Percentiles rank a stretch among this genome's conserved stretches.
Conservation (phyloP, 805 yeast species). For the Barnettozyma sucrosica region DNA sequence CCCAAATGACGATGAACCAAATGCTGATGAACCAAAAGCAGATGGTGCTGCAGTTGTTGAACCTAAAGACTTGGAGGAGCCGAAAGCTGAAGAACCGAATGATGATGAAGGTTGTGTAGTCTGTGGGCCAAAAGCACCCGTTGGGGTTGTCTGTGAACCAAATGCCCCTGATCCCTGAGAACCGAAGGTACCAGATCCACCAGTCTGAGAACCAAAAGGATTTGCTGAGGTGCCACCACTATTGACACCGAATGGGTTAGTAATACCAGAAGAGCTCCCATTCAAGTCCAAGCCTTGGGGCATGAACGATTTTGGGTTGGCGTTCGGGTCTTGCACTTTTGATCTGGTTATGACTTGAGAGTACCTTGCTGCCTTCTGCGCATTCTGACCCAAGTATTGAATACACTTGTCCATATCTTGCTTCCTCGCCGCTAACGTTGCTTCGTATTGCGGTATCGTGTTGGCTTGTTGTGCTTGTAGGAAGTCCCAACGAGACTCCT, state of each 20-base stretch:
- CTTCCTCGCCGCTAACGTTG: constrained; percentile 35
- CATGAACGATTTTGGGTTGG: constrained; percentile 28
- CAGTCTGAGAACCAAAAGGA: not conserved
- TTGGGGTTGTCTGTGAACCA: not conserved
- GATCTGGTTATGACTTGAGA: constrained; percentile 40
- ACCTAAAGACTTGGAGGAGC: not conserved
- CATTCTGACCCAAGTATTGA: constrained; percentile 32
- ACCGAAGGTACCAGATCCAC: not conserved
- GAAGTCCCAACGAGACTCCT: constrained; percentile 45
- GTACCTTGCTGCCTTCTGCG: constrained; percentile 50
- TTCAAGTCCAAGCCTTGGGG: constrained; percentile 30
- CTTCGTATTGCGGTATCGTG: constrained; percentile 33
- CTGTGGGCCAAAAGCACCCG: not conserved
- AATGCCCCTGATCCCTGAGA: not conserved
- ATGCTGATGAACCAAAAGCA: not conserved
- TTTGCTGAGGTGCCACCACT: not conserved
- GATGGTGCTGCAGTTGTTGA: not conserved
- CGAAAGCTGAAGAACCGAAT: not conserved
- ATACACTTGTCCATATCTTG: constrained; percentile 43
- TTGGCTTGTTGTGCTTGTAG: constrained; percentile 36
- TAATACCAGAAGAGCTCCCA: constrained; percentile 13
- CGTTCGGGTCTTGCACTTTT: constrained; percentile 24
- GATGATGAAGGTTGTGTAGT: not conserved
- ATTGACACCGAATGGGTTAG: not conserved
- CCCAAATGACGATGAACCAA: not conserved